These are phyloP conservation scores for Saturnispora mendoncae DNA, from an alignment of 805 yeast species.

Conservation along the genomic window DNA sequence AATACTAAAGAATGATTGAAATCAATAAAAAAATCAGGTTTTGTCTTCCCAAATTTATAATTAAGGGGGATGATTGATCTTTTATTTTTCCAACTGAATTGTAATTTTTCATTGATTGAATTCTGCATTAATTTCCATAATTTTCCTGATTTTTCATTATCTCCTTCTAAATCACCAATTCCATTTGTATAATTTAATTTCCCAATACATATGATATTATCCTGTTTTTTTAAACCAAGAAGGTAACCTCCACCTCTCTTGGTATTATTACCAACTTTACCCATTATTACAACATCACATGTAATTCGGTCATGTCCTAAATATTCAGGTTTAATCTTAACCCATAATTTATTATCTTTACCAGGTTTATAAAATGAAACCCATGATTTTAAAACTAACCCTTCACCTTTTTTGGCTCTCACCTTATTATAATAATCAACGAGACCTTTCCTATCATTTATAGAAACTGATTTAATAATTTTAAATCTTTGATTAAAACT, in stretches of 20 bases:
- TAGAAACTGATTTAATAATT: background rate
- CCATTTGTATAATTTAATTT: constrained; percentile 5
- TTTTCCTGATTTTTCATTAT: constrained; percentile 8
- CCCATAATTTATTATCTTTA: constrained; percentile 58
- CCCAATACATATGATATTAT: constrained; percentile 1
- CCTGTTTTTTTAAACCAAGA: background rate
- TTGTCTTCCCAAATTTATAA: constrained; percentile 47
- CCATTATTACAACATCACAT: constrained; percentile 71
- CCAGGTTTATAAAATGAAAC: constrained; percentile 51
- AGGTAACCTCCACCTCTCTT: constrained; percentile 4
- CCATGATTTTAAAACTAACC: constrained; percentile 66
- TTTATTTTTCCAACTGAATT: constrained; percentile 3
- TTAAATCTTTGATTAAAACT: background rate
- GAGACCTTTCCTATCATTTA: background rate
- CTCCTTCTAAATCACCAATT: constrained; percentile 1
- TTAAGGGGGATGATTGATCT: constrained; percentile 16
- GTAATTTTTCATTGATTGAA: constrained; percentile 47
- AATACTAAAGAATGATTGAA: background rate
- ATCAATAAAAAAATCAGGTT: constrained; percentile 37
- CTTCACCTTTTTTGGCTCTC: constrained; percentile 63
- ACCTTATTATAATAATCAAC: constrained; percentile 18
- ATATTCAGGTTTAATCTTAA: constrained; percentile 88
- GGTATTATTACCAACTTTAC: constrained; percentile 33
- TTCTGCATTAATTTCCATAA: constrained; percentile 46
- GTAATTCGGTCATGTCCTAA: constrained; percentile 80